Conservation (phyloP, 2,329 filamentous ascomycete genomes). For the Exophiala sideris region DNA sequence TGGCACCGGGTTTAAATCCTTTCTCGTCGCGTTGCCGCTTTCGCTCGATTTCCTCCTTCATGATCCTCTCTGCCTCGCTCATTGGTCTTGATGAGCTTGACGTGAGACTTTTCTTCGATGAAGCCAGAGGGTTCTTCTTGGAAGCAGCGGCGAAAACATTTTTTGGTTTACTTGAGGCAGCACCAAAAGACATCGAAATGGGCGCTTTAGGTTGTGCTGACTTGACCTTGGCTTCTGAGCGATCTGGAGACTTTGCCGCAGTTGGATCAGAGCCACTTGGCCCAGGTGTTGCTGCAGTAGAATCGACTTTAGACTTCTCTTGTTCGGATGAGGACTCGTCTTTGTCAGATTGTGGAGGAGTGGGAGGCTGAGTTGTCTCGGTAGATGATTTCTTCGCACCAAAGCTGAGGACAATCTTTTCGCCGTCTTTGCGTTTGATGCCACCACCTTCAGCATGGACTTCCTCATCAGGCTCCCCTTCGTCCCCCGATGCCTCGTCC, state of each 20-base stretch:
- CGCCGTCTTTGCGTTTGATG: constrained; percentile 61
- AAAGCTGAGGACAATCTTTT: constrained; percentile 71
- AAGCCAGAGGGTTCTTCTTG: constrained; percentile 66
- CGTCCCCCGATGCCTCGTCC: constrained; percentile 41
- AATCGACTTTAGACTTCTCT: constrained; percentile 11
- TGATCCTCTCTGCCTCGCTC: constrained; percentile 82
- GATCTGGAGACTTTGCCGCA: background rate
- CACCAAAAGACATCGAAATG: constrained; percentile 64
- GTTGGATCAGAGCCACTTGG: background rate
- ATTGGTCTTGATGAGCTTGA: constrained; percentile 71
- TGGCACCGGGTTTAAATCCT: constrained; percentile 11
- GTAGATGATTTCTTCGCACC: constrained; percentile 39
- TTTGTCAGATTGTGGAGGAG: constrained; percentile 27
- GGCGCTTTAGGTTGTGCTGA: constrained; percentile 22
- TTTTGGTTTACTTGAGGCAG: constrained; percentile 58
- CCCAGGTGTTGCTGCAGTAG: constrained; percentile 31
- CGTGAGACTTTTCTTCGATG: constrained; percentile 59
- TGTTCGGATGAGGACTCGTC: constrained; percentile 16
- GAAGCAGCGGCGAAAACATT: constrained; percentile 66
- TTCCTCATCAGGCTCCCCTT: constrained; percentile 40
- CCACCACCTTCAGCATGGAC: constrained; percentile 41
- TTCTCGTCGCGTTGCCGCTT: constrained; percentile 52
- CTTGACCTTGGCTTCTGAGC: background rate
- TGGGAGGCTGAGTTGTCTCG: constrained; percentile 26
- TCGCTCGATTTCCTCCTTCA: constrained; percentile 76